Percentiles rank a stretch among this genome's conserved stretches.
phyloP scores from a whole-genome alignment of 140 eudicot genomes.

The Eryngium alpinum region DNA sequence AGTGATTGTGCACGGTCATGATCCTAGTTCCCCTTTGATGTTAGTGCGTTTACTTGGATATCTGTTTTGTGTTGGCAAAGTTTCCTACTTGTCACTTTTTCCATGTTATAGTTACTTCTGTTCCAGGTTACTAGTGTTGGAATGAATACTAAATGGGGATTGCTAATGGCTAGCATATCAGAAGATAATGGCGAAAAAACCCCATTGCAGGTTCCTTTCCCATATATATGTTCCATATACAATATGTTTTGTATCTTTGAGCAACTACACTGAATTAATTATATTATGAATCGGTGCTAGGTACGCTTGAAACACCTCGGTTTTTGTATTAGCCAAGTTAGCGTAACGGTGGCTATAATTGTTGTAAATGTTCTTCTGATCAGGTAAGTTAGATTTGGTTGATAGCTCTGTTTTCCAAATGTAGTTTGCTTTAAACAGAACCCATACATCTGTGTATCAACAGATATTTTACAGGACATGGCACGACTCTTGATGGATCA shows the following conservation, averaged over 20 bases:
- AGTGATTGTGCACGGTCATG: too few species aligned
- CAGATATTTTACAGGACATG: conserved; percentile 82
- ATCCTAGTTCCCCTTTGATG: too few species aligned
- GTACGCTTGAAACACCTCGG: conserved; percentile 87
- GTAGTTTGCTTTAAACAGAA: not conserved
- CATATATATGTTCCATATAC: not conserved
- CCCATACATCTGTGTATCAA: conserved; percentile 3
- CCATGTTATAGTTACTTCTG: too few species aligned
- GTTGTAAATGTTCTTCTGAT: conserved; percentile 66
- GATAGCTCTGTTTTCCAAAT: not conserved
- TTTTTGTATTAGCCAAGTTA: too few species aligned
- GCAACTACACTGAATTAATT: not conserved
- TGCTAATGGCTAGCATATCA: conserved; percentile 19
- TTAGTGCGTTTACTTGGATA: too few species aligned
- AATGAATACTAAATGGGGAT: conserved; percentile 18
- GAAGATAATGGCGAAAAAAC: conserved; percentile 46
- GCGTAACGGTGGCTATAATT: conserved; percentile 63
- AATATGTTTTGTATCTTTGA: not conserved
- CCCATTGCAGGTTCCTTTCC: conserved; percentile 53
- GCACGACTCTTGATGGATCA: conserved; percentile 27
- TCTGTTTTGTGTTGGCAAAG: too few species aligned
- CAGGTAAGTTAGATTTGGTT: conserved; percentile 33
- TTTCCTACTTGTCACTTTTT: too few species aligned
- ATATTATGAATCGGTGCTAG: conserved; percentile 26
- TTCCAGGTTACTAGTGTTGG: conserved; percentile 16